Evolutionary conservation across 352 stramenopile species (phyloP).

Genomic region (Aphanomyces stellatus): DNA sequence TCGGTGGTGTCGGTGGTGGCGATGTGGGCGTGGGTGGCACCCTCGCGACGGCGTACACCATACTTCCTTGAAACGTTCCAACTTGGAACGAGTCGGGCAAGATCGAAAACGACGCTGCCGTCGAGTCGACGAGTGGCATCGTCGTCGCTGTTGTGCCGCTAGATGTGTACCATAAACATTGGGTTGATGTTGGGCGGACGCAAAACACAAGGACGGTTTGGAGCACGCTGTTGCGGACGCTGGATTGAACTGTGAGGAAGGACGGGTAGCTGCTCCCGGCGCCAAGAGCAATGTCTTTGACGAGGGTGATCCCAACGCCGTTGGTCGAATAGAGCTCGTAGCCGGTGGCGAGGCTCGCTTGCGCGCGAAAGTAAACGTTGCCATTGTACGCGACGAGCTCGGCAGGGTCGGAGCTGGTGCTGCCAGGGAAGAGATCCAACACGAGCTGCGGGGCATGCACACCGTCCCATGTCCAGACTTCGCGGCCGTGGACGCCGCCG

Average conservation of each 20-base stretch:
- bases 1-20: neutral
- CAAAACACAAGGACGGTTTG: conserved; percentile 2
- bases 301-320: conserved; percentile 36
- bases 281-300: conserved; percentile 29
- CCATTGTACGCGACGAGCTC: conserved; percentile 31
- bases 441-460: conserved; percentile 39
- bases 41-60: neutral
- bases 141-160: conserved; percentile 27
- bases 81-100: conserved; percentile 1
- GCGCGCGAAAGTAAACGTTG: conserved; percentile 34
- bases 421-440: conserved; percentile 33
- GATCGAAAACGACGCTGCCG: conserved; percentile 20
- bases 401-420: conserved; percentile 31
- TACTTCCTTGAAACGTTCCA: neutral
- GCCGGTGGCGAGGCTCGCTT: conserved; percentile 23
- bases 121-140: conserved; percentile 22
- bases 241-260: conserved; percentile 10
- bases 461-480: conserved; percentile 61
- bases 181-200: neutral
- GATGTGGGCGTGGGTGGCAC: neutral
- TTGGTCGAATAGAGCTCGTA: conserved; percentile 54
- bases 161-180: conserved; percentile 19
- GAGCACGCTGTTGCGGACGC: neutral
- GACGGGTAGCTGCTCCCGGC: conserved; percentile 24
- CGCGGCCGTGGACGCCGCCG: conserved; percentile 43